Evolutionary conservation across 768 basidiomycete genomes (phyloP).

Genomic region (Imleria badia): DNA sequence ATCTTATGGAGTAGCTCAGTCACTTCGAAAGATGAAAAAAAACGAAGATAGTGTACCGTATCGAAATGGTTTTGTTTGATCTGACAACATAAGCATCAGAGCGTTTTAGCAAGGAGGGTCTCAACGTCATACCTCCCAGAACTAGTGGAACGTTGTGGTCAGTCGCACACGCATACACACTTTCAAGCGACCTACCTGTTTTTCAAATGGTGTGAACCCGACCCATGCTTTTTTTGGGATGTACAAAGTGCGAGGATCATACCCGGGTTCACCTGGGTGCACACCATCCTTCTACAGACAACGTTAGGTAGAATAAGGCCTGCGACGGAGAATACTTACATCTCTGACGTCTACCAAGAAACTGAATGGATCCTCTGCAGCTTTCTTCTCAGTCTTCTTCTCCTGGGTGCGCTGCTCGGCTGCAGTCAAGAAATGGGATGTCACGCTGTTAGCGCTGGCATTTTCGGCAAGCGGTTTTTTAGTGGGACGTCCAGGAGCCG

Average conservation of each 20-base stretch:
- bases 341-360: conserved; percentile 76
- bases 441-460: conserved; percentile 31
- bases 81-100: conserved; percentile 38
- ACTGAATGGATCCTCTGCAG: conserved; percentile 69
- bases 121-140: conserved; percentile 61
- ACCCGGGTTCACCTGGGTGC: conserved; percentile 76
- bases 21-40: conserved; percentile 11
- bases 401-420: conserved; percentile 76
- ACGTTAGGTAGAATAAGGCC: background rate
- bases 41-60: conserved; percentile 51
- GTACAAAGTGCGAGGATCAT: conserved; percentile 86
- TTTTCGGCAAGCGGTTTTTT: conserved; percentile 31
- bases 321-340: conserved; percentile 38
- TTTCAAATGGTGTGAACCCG: conserved; percentile 93
- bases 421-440: conserved; percentile 67
- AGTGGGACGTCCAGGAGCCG: conserved; percentile 35
- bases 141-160: conserved; percentile 38
- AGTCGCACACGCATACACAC: background rate
- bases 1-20: conserved; percentile 44
- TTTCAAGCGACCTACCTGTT: conserved; percentile 52
- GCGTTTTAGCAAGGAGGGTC: background rate
- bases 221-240: conserved; percentile 78
- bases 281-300: conserved; percentile 70
- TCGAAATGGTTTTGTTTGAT: conserved; percentile 99
- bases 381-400: conserved; percentile 82